Evolutionary conservation across 1,284 basidiomycete genomes (phyloP).

Genomic region (Gymnopus androsaceus): DNA sequence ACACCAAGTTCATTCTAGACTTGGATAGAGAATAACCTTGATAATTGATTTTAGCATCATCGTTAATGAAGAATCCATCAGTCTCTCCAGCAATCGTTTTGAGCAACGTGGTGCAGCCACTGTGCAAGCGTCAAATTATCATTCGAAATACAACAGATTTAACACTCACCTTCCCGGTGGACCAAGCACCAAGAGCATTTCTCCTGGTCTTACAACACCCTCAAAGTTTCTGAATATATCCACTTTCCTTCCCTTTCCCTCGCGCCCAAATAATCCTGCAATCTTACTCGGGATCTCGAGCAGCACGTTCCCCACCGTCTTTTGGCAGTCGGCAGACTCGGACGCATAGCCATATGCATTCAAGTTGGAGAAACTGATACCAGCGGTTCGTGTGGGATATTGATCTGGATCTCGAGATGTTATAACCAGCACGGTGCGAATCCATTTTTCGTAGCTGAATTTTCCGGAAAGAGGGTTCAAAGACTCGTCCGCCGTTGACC

Average conservation of each 20-base stretch:
- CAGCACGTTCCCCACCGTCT: conserved; percentile 44
- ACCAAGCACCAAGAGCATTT: conserved; percentile 60
- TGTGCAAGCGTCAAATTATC: conserved; percentile 13
- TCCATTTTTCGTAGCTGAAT: conserved; percentile 42
- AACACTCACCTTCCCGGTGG: conserved; percentile 40
- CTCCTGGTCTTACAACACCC: conserved; percentile 32
- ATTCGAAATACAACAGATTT: neutral
- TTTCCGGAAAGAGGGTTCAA: conserved; percentile 41
- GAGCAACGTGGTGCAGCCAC: conserved; percentile 56
- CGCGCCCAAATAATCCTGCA: conserved; percentile 32
- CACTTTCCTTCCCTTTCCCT: conserved; percentile 41
- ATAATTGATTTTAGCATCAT: conserved; percentile 52
- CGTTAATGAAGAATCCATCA: conserved; percentile 44
- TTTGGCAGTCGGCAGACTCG: conserved; percentile 48
- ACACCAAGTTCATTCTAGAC: neutral
- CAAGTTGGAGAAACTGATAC: conserved; percentile 45
- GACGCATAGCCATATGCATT: conserved; percentile 44
- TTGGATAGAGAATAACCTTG: conserved; percentile 36
- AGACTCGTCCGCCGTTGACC: conserved; percentile 28
- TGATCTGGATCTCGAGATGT: conserved; percentile 30
- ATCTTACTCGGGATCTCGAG: conserved; percentile 32
- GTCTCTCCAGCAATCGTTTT: conserved; percentile 57
- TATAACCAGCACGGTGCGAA: conserved; percentile 30
- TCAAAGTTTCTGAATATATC: conserved; percentile 47
- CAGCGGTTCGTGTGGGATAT: conserved; percentile 35